These are phyloP conservation scores for Neopestalotiopsis clavispora DNA, from an alignment of 2,329 filamentous ascomycete species.

Conservation along the genomic window DNA sequence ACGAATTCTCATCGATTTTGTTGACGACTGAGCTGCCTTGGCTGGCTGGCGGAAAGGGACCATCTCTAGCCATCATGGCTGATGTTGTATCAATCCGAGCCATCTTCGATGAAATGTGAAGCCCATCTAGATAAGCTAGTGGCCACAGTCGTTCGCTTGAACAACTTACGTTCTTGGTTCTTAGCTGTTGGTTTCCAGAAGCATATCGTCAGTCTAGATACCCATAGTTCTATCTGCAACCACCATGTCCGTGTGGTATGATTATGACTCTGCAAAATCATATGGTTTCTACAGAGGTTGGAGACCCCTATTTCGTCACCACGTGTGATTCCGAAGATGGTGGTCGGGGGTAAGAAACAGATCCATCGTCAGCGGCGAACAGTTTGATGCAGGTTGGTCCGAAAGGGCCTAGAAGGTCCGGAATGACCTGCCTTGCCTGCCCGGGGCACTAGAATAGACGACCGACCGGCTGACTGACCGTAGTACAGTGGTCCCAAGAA, in stretches of 20 bases:
- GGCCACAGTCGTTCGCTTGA: neutral
- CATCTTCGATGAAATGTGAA: neutral
- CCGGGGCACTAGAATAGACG: neutral
- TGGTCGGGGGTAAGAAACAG: neutral
- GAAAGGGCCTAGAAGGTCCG: neutral
- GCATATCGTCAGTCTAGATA: neutral
- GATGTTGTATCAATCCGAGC: too few relatives aligned
- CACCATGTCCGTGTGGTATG: neutral
- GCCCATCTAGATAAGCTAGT: neutral
- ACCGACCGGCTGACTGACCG: neutral
- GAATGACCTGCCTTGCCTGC: neutral
- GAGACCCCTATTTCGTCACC: slow-evolving; percentile 4
- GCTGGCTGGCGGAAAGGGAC: too few relatives aligned
- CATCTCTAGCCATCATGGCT: too few relatives aligned
- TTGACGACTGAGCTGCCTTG: too few relatives aligned
- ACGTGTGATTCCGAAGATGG: neutral
- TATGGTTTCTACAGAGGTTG: neutral
- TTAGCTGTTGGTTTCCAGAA: neutral
- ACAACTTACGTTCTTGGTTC: too few relatives aligned
- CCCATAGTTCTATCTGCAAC: neutral
- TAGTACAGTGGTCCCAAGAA: neutral
- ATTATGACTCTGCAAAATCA: neutral
- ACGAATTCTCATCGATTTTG: neutral
- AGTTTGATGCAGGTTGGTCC: neutral
- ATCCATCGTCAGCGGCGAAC: slow-evolving; percentile 10